Evolutionary conservation across 768 basidiomycete genomes (phyloP), one percentile per base, ranked within the genome.

Genomic region (Calocera viscosa): DNA sequence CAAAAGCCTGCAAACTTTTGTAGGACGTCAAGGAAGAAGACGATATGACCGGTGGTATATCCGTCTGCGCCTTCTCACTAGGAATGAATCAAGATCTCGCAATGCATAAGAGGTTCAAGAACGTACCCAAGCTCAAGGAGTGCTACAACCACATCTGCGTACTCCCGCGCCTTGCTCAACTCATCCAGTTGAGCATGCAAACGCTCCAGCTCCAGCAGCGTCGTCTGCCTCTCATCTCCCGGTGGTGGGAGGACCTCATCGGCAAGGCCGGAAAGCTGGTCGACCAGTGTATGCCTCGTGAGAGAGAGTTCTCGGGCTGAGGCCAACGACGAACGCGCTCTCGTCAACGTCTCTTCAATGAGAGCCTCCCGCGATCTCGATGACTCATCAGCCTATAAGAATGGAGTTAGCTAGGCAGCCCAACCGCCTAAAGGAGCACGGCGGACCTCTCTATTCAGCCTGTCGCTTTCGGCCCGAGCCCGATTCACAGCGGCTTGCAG

Each of bases 101-200:
- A 32, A 26, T 40, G 35, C 28, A n/a, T n/a, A 14, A 63, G 30
- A 38, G 47, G 67, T 34, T 64, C 43, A 35, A 22, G 33, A 0
- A 66, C 82, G 69, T 69, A 91, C 94, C 91, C 89, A 35, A 91
- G 80, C 39, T 80, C 77, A 69, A 94, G 76, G 3, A 84, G 85
- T 72, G 82, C 83, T 69, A 91, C 83, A 49, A 94, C 78, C 16
- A 93, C 79, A 64, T 84, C 83, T 11, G 90, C 85, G 76, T 95
- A 96, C 28, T 81, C 80, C 71, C 84, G 84, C 24, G 93, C 84
- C 68, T 83, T 83, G 71, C 90, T 82, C 40, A 96, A 80, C 72
- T 92, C 87, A 73, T 85, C 86, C 71, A 95, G 72, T 72, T 83
- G 85, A 53, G 85, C 80, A 72, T 94, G 91, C 69, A 94, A 76